These are phyloP conservation scores for Sphaceloma murrayae DNA, from an alignment of 2,329 filamentous ascomycete species.

Conservation along the genomic window DNA sequence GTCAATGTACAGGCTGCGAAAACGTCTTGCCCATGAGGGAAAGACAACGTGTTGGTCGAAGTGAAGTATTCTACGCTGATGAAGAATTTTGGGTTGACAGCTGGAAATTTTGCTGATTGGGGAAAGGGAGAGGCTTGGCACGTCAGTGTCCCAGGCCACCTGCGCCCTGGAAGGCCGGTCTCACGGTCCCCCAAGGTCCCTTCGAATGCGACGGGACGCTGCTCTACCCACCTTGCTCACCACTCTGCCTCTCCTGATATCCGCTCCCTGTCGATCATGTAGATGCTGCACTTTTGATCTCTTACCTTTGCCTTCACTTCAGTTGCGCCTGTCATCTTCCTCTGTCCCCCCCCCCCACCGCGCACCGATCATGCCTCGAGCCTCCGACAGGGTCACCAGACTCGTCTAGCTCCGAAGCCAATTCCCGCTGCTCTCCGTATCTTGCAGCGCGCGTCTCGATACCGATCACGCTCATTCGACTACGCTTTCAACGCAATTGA, in stretches of 20 bases:
- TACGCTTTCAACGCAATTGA: slow-evolving; percentile 1
- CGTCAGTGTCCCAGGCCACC: not conserved
- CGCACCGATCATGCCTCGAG: not conserved
- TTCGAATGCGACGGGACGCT: slow-evolving; percentile 11
- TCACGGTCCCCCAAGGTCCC: too few species aligned
- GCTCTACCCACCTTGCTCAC: not conserved
- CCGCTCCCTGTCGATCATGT: slow-evolving; percentile 11
- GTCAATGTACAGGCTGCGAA: too few species aligned
- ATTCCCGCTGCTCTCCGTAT: slow-evolving; percentile 14
- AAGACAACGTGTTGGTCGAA: too few species aligned
- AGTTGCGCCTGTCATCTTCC: not conserved
- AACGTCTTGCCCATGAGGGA: too few species aligned
- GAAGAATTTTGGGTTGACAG: not conserved
- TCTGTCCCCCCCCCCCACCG: not conserved
- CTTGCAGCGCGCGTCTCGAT: slow-evolving; percentile 11
- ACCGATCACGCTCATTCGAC: slow-evolving; percentile 11
- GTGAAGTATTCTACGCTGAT: slow-evolving; percentile 2
- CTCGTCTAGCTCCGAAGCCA: slow-evolving; percentile 13
- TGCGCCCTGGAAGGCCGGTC: too few species aligned
- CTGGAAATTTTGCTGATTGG: not conserved
- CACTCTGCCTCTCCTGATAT: not conserved
- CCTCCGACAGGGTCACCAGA: slow-evolving; percentile 7
- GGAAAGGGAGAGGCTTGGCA: slow-evolving; percentile 5
- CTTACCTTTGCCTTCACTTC: slow-evolving; percentile 8
- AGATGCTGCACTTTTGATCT: slow-evolving; percentile 1